These are phyloP conservation scores for Chaetoscypha palmicola DNA, from an alignment of 2,329 filamentous ascomycete species.

Conservation along the genomic window DNA sequence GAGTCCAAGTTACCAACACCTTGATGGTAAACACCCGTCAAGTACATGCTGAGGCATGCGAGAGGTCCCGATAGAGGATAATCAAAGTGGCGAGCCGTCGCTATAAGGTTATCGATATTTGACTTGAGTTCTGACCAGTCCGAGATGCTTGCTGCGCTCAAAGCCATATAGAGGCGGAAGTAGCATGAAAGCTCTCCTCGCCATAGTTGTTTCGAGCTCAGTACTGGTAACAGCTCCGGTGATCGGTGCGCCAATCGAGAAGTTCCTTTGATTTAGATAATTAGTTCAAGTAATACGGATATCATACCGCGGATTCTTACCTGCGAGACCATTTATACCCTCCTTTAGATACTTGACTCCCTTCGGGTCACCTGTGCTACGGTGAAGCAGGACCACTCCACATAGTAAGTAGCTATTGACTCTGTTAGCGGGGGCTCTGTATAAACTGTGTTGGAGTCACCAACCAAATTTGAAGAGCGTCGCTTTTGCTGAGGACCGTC, in stretches of 20 bases:
- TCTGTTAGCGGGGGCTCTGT: neutral
- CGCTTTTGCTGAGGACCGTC: constrained; percentile 53
- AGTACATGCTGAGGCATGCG: constrained; percentile 43
- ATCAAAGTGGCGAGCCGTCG: constrained; percentile 19
- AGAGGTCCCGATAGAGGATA: constrained; percentile 22
- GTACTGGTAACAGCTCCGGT: constrained; percentile 25
- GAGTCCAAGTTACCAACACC: constrained; percentile 64
- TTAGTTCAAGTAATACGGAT: no score
- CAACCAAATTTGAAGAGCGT: constrained; percentile 37
- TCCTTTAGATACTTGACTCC: constrained; percentile 50
- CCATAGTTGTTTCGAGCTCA: constrained; percentile 25
- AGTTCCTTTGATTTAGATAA: constrained; percentile 16
- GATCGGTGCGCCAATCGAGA: no score
- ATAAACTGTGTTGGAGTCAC: constrained; percentile 8
- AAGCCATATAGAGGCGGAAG: constrained; percentile 28
- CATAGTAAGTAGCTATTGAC: constrained; percentile 23
- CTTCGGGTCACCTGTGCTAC: constrained; percentile 50
- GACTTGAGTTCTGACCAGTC: constrained; percentile 27
- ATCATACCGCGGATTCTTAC: no score
- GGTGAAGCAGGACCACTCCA: constrained; percentile 35
- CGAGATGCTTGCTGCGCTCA: constrained; percentile 23
- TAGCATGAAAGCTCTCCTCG: constrained; percentile 29
- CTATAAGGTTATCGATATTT: constrained; percentile 20
- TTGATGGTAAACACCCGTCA: constrained; percentile 69
- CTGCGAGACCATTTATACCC: constrained; percentile 41